These are phyloP conservation scores for Pseudocercospora eumusae DNA, from an alignment of 2,329 filamentous ascomycete species.

Conservation along the genomic window DNA sequence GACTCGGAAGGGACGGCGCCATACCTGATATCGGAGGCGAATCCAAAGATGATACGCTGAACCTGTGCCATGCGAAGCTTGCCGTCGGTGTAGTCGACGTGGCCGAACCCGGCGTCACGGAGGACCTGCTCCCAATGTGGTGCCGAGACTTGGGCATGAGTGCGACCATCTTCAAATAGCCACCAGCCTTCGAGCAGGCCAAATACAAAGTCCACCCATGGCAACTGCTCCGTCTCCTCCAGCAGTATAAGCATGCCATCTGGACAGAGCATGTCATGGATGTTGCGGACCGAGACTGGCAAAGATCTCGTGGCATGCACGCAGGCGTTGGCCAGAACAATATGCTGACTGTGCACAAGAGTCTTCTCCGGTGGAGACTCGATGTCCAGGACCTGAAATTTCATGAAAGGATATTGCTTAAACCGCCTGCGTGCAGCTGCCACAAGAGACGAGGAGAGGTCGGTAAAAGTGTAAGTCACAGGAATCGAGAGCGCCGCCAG, in stretches of 20 bases:
- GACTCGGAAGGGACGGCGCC: neutral
- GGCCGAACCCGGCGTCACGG: conserved; percentile 36
- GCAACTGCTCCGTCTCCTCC: conserved; percentile 38
- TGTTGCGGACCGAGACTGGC: conserved; percentile 31
- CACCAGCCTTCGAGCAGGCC: conserved; percentile 45
- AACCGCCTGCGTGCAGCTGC: conserved; percentile 28
- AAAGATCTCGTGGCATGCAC: conserved; percentile 43
- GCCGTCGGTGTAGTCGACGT: conserved; percentile 43
- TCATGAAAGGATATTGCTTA: conserved; percentile 27
- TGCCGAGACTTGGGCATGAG: conserved; percentile 34
- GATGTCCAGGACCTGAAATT: conserved; percentile 37
- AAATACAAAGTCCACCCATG: conserved; percentile 41
- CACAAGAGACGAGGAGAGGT: conserved; percentile 42
- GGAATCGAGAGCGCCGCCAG: conserved; percentile 32
- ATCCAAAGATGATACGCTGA: conserved; percentile 43
- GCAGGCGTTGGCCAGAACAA: conserved; percentile 42
- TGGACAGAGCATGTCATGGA: conserved; percentile 34
- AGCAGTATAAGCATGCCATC: conserved; percentile 41
- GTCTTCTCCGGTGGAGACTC: conserved; percentile 34
- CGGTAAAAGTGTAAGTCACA: conserved; percentile 49
- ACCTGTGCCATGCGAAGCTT: neutral
- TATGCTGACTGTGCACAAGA: conserved; percentile 34
- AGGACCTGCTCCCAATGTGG: conserved; percentile 31
- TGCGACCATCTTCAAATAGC: conserved; percentile 44
- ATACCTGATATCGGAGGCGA: conserved; percentile 61